Evolutionary conservation across 805 yeast genomes (phyloP).

Genomic region (Saccharomycopsis fermentans): DNA sequence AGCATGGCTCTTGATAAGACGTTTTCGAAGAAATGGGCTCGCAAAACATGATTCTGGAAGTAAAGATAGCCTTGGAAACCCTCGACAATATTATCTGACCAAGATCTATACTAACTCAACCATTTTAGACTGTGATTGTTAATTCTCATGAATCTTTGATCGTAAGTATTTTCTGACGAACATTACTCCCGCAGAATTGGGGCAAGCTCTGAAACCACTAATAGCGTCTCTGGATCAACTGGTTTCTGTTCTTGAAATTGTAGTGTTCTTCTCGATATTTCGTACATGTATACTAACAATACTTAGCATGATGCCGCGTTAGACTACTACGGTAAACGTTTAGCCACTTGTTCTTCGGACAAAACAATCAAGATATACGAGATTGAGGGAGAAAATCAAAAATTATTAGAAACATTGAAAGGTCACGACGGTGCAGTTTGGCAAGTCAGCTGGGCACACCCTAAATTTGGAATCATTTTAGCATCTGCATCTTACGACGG

Average conservation of each 20-base stretch:
- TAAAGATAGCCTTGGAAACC: too few relatives aligned
- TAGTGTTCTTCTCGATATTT: neutral
- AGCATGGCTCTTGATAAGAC: too few relatives aligned
- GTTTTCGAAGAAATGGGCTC: too few relatives aligned
- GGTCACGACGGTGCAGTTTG: constrained; percentile 99
- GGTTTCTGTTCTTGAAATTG: neutral
- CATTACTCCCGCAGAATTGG: too few relatives aligned
- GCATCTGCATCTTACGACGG: constrained; percentile 97
- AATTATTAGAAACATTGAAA: constrained; percentile 68
- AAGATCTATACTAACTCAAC: neutral
- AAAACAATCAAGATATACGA: constrained; percentile 92
- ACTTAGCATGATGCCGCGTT: constrained; percentile 79
- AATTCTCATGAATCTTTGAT: constrained; percentile 17
- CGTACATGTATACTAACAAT: neutral
- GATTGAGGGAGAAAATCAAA: constrained; percentile 76
- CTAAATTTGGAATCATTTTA: constrained; percentile 88
- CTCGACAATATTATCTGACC: neutral
- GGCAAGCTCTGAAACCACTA: too few relatives aligned
- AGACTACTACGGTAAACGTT: constrained; percentile 91
- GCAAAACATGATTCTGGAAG: too few relatives aligned
- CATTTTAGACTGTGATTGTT: constrained; percentile 9
- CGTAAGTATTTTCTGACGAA: constrained; percentile 7
- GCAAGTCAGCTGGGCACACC: constrained; percentile 99
- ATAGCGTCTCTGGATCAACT: too few relatives aligned
- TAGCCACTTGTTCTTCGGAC: constrained; percentile 95